Evolutionary conservation across 2,329 filamentous ascomycete genomes (phyloP).

Genomic region (Aspergillus pseudoterreus): DNA sequence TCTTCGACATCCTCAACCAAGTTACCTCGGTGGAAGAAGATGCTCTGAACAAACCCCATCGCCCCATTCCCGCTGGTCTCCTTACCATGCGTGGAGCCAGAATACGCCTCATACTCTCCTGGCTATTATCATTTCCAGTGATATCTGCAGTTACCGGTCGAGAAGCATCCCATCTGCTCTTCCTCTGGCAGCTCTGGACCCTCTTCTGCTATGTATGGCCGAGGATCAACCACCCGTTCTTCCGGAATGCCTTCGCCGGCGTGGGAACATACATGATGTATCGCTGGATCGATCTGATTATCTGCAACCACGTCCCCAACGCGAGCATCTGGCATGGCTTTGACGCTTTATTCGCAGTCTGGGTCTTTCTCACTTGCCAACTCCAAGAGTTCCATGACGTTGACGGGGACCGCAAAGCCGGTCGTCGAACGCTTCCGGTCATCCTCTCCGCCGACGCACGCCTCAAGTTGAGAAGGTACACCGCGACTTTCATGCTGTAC

Average conservation of each 20-base stretch:
- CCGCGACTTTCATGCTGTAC: neutral
- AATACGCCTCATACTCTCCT: neutral
- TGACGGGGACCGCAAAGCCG: constrained; percentile 5
- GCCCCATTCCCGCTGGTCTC: constrained; percentile 3
- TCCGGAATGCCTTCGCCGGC: constrained; percentile 8
- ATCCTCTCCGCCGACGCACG: neutral
- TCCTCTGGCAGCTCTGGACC: constrained; percentile 2
- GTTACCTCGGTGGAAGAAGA: constrained; percentile 1
- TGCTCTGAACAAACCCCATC: constrained; percentile 2
- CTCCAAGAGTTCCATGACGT: constrained; percentile 13
- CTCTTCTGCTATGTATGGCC: constrained; percentile 10
- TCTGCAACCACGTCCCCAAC: neutral
- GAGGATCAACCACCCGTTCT: constrained; percentile 4
- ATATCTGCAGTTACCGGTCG: neutral
- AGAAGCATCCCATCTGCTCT: constrained; percentile 2
- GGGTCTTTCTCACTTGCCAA: constrained; percentile 6
- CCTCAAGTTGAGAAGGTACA: neutral
- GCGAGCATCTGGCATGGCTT: neutral
- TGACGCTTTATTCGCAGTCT: neutral
- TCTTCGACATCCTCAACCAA: constrained; percentile 6
- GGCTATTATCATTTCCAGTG: neutral
- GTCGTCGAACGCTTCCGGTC: constrained; percentile 6
- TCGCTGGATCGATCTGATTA: constrained; percentile 2
- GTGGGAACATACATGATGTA: constrained; percentile 7
- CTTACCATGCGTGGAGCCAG: neutral